Conservation (phyloP, 108 stramenopile species). For the Skeletonema marinoi region DNA sequence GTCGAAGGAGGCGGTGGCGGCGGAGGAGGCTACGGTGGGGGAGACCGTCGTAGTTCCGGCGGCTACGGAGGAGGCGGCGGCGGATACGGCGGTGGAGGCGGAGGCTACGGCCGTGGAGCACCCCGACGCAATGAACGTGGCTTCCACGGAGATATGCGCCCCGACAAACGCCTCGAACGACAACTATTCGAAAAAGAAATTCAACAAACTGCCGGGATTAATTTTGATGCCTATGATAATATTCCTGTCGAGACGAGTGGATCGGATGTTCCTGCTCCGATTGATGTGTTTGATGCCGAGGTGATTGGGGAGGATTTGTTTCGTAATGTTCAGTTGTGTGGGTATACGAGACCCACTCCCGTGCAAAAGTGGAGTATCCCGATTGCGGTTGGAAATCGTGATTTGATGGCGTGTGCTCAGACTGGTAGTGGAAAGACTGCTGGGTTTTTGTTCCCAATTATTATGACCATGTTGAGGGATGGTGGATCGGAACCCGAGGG, state of each 20-base stretch:
- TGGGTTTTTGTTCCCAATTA: constrained; percentile 97
- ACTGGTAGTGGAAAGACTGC: constrained; percentile 97
- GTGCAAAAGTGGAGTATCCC: constrained; percentile 99
- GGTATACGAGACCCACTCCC: constrained; percentile 96
- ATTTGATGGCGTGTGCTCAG: constrained; percentile 95
- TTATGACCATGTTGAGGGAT: constrained; percentile 85
- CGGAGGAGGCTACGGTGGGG: background rate
- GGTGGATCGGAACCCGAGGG: constrained; percentile 77
- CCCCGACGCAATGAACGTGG: constrained; percentile 64
- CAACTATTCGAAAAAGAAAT: constrained; percentile 76
- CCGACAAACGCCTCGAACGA: constrained; percentile 76
- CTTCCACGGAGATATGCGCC: constrained; percentile 83
- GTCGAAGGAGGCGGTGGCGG: constrained; percentile 21
- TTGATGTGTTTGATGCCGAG: constrained; percentile 84
- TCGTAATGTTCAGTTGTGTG: constrained; percentile 91
- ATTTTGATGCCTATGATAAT: constrained; percentile 99
- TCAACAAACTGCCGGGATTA: constrained; percentile 97
- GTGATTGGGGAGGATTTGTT: constrained; percentile 91
- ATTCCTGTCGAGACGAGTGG: constrained; percentile 96
- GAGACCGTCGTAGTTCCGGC: constrained; percentile 1
- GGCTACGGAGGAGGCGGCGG: constrained; percentile 7
- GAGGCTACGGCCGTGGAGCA: constrained; percentile 32
- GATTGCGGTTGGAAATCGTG: constrained; percentile 86
- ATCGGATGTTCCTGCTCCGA: constrained; percentile 86
- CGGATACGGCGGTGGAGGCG: constrained; percentile 22